Evolutionary conservation across 768 basidiomycete genomes (phyloP).

Genomic region (Suillus variegatus): DNA sequence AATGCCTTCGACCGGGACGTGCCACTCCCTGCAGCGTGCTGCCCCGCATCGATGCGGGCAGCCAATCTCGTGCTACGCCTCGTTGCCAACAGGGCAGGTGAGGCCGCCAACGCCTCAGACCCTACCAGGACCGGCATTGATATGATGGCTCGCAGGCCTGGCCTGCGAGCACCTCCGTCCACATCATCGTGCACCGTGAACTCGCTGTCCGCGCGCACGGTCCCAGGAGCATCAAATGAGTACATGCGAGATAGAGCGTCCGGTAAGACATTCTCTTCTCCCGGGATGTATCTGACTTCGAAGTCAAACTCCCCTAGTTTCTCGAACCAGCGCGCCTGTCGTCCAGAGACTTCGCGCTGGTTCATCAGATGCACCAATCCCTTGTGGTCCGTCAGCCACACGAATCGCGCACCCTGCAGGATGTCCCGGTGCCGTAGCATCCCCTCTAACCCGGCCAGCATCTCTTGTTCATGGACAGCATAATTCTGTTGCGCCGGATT

Average conservation of each 20-base stretch:
- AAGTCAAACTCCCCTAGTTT: slow-evolving; percentile 18
- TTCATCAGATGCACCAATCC: slow-evolving; percentile 28
- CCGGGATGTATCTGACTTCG: slow-evolving; percentile 28
- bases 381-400: slow-evolving; percentile 31
- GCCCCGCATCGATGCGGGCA: too few relatives aligned
- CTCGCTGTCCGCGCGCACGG: background rate
- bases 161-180: too few relatives aligned
- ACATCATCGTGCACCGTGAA: too few relatives aligned
- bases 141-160: too few relatives aligned
- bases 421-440: slow-evolving; percentile 32
- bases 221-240: background rate
- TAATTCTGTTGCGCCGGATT: slow-evolving; percentile 41
- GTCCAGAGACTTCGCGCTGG: slow-evolving; percentile 30
- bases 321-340: slow-evolving; percentile 36
- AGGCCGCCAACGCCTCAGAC: too few relatives aligned
- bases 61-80: too few relatives aligned
- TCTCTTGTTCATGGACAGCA: slow-evolving; percentile 40
- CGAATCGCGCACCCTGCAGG: slow-evolving; percentile 31
- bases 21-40: too few relatives aligned
- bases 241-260: background rate
- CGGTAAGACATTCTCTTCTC: slow-evolving; percentile 10
- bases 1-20: too few relatives aligned
- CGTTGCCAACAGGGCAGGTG: too few relatives aligned
- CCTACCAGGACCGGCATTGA: too few relatives aligned
- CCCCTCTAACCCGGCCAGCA: slow-evolving; percentile 37